These are phyloP conservation scores for Paraglomus occultum DNA, from an alignment of 192 early-diverging fungal genomes.

Conservation along the genomic window DNA sequence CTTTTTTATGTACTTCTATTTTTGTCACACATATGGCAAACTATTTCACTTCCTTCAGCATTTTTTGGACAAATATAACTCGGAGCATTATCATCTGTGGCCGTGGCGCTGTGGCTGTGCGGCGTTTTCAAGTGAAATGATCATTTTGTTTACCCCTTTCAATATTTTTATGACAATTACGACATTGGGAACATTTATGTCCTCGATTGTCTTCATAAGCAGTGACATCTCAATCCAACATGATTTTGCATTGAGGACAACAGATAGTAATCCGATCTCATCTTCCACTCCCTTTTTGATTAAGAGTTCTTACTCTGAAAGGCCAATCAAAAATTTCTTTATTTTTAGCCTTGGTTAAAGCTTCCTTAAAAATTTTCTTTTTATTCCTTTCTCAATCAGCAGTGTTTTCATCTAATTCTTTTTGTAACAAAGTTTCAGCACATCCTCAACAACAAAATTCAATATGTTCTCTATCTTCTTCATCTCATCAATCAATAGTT, in stretches of 20 bases:
- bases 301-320: slow-evolving; percentile 20
- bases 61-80: too few species aligned
- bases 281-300: slow-evolving; percentile 11
- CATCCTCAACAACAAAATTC: slow-evolving; percentile 21
- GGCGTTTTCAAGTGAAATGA: too few species aligned
- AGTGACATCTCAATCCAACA: slow-evolving; percentile 19
- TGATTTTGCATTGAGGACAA: slow-evolving; percentile 16
- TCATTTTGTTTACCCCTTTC: too few species aligned
- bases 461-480: slow-evolving; percentile 18
- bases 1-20: slow-evolving; percentile 7
- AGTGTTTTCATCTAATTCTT: slow-evolving; percentile 27
- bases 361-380: slow-evolving; percentile 9
- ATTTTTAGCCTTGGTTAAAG: slow-evolving; percentile 12
- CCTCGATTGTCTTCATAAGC: slow-evolving; percentile 19
- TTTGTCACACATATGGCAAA: slow-evolving; percentile 1
- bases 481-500: slow-evolving; percentile 22
- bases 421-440: slow-evolving; percentile 27
- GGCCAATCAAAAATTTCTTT: slow-evolving; percentile 26
- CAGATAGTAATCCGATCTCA: slow-evolving; percentile 19
- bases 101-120: too few species aligned
- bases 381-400: slow-evolving; percentile 28
- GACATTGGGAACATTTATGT: slow-evolving; percentile 20
- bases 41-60: too few species aligned
- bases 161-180: too few species aligned
- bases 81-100: too few species aligned